Percentiles rank a stretch among this genome's conserved stretches.
Evolutionary conservation across 2,329 filamentous ascomycete genomes (phyloP).

Genomic region (Tolypocladium endophyticum): DNA sequence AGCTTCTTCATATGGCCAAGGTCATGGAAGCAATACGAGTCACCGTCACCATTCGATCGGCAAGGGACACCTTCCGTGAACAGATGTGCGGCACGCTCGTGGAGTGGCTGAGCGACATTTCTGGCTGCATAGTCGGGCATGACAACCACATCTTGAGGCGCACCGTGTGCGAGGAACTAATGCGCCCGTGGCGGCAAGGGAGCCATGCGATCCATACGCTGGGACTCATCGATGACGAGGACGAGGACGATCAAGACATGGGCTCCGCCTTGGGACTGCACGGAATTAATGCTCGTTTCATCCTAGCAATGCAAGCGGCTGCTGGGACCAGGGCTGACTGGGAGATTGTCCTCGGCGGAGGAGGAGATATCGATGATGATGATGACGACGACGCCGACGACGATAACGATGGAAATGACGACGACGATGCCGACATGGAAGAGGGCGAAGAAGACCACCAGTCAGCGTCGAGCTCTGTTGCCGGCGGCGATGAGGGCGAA

Average conservation of each 20-base stretch:
- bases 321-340: constrained; percentile 15
- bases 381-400: constrained; percentile 26
- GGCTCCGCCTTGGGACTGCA: constrained; percentile 20
- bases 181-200: constrained; percentile 78
- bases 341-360: constrained; percentile 17
- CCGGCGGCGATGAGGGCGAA: constrained; percentile 34
- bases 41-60: constrained; percentile 86
- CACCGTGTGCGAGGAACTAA: constrained; percentile 81
- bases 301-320: constrained; percentile 24
- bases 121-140: constrained; percentile 73
- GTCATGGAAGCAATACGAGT: constrained; percentile 93
- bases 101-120: constrained; percentile 90
- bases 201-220: constrained; percentile 68
- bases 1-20: constrained; percentile 66
- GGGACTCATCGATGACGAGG: constrained; percentile 30
- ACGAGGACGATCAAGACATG: constrained; percentile 37
- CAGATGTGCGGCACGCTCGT: constrained; percentile 98
- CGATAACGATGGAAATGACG: constrained; percentile 54
- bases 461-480: constrained; percentile 19
- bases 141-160: constrained; percentile 71
- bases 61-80: constrained; percentile 90
- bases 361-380: constrained; percentile 18
- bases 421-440: constrained; percentile 37
- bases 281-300: constrained; percentile 24
- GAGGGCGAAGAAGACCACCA: constrained; percentile 26